Evolutionary conservation across 805 yeast genomes (phyloP).

Genomic region (Ogataea pini): DNA sequence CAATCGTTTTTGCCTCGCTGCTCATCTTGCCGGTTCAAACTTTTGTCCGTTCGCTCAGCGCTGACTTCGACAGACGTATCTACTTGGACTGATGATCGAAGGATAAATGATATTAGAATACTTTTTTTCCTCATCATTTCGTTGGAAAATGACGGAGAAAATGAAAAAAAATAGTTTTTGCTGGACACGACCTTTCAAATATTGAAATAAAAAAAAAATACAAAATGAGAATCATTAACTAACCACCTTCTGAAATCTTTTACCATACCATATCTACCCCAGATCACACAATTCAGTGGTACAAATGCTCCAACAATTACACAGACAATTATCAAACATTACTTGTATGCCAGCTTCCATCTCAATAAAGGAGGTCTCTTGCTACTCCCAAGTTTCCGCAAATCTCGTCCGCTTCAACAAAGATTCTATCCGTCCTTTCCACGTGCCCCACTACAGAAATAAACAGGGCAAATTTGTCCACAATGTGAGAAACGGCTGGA

Average conservation of each 20-base stretch:
- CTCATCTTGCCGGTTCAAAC: slow-evolving; percentile 17
- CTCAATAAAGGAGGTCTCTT: not conserved
- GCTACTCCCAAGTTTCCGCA: slow-evolving; percentile 9
- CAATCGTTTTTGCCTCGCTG: slow-evolving; percentile 38
- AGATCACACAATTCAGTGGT: no score
- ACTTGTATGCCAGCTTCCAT: not conserved
- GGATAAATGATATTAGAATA: not conserved
- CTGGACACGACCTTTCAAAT: not conserved
- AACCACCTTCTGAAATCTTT: no score
- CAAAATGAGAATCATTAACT: no score
- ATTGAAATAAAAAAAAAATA: no score
- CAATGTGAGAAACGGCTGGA: slow-evolving; percentile 3
- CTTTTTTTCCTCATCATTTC: not conserved
- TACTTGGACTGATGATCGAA: no score
- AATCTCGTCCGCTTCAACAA: slow-evolving; percentile 4
- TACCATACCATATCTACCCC: no score
- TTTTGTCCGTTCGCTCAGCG: not conserved
- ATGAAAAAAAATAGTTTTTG: not conserved
- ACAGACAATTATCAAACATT: no score
- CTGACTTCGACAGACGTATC: no score
- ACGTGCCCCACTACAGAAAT: not conserved
- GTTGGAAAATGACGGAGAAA: not conserved
- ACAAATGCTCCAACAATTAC: no score
- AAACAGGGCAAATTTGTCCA: not conserved
- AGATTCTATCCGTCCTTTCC: slow-evolving; percentile 2